Percentiles rank a stretch among this genome's conserved stretches.
phyloP scores from a whole-genome alignment of 2,329 filamentous ascomycete species.

The Fusarium floridanum region DNA sequence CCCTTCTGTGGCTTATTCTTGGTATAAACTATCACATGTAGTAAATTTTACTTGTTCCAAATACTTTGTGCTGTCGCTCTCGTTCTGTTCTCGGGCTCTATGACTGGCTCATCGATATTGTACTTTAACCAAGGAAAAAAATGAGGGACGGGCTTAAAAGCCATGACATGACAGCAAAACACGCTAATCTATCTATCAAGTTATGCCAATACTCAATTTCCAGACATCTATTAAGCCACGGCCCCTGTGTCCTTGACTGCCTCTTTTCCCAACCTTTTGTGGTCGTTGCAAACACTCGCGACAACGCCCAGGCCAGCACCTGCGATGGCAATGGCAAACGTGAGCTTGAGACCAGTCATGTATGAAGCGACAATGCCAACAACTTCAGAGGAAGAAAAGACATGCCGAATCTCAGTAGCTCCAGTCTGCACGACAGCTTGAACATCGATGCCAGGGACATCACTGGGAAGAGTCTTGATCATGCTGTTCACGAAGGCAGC shows the following conservation, averaged over 20 bases:
- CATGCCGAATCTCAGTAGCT: slow-evolving; percentile 67
- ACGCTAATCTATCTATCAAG: not conserved
- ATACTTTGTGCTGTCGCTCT: too few species aligned
- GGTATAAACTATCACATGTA: not conserved
- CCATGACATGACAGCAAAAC: not conserved
- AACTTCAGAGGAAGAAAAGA: slow-evolving; percentile 62
- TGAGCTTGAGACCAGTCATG: slow-evolving; percentile 73
- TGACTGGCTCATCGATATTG: too few species aligned
- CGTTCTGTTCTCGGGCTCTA: too few species aligned
- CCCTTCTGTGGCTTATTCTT: not conserved
- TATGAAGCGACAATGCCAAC: slow-evolving; percentile 70
- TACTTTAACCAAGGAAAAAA: too few species aligned
- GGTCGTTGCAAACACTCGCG: not conserved
- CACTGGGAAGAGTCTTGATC: slow-evolving; percentile 49
- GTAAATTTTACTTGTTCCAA: not conserved
- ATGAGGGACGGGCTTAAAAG: too few species aligned
- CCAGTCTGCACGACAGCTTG: slow-evolving; percentile 56
- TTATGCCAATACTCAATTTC: not conserved
- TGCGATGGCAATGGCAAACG: slow-evolving; percentile 68
- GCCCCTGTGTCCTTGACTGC: not conserved
- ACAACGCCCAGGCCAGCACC: slow-evolving; percentile 53
- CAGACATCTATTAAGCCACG: not conserved
- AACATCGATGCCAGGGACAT: slow-evolving; percentile 54
- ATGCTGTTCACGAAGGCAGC: slow-evolving; percentile 62
- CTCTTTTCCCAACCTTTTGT: not conserved